These are phyloP conservation scores for Tolypocladium pustulatum DNA, from an alignment of 2,329 filamentous ascomycete species.

Conservation along the genomic window DNA sequence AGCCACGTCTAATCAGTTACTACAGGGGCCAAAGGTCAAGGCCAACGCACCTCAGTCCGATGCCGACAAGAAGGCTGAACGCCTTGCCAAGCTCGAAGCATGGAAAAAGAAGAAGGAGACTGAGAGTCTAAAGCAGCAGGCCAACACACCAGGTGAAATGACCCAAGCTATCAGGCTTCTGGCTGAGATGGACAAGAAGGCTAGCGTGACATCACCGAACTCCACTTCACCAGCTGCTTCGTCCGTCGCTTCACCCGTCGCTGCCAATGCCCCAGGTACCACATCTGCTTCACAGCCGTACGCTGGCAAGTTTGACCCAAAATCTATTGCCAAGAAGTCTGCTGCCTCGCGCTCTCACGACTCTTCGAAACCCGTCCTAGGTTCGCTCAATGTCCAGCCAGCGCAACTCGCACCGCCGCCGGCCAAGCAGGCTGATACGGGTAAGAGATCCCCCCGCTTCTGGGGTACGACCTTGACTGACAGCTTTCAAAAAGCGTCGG, in stretches of 20 bases:
- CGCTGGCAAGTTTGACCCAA: constrained; percentile 76
- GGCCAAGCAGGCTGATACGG: constrained; percentile 22
- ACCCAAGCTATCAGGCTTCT: constrained; percentile 57
- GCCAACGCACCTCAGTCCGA: constrained; percentile 46
- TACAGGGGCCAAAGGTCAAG: constrained; percentile 40
- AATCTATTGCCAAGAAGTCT: constrained; percentile 73
- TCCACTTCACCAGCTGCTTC: constrained; percentile 40
- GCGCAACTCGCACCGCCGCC: constrained; percentile 18
- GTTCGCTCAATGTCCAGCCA: constrained; percentile 31
- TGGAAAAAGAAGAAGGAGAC: constrained; percentile 88
- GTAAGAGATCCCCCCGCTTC: constrained; percentile 17
- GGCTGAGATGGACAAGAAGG: constrained; percentile 64
- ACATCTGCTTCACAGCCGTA: constrained; percentile 49
- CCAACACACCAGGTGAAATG: constrained; percentile 38
- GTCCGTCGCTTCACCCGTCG: constrained; percentile 38
- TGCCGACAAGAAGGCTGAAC: constrained; percentile 65
- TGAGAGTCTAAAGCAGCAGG: constrained; percentile 61
- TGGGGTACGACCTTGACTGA: constrained; percentile 11
- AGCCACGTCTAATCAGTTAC: constrained; percentile 11
- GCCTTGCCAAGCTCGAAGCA: constrained; percentile 71
- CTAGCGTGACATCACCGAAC: constrained; percentile 33
- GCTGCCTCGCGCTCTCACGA: constrained; percentile 47
- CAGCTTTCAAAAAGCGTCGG: constrained; percentile 27
- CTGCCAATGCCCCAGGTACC: constrained; percentile 29
- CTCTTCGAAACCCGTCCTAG: constrained; percentile 37